Percentiles rank a stretch among this genome's conserved stretches.
phyloP scores from a whole-genome alignment of 78 protist species.

The Parvularia atlantis region DNA sequence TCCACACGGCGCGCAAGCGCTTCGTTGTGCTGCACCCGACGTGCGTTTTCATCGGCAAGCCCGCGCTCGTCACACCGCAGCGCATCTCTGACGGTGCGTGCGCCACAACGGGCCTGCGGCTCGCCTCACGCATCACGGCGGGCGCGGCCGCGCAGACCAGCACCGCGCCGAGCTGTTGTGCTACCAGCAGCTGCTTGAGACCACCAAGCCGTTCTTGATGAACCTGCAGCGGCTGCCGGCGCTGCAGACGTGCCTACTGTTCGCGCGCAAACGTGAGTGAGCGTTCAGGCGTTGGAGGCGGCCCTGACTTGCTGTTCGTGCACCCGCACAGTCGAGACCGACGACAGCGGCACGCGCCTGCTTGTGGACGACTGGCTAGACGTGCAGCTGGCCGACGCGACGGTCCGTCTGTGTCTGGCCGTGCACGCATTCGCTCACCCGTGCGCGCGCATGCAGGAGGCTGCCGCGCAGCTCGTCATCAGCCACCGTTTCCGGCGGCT shows the following conservation, averaged over 20 bases:
- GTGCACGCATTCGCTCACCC: no score
- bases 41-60: no score
- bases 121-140: no score
- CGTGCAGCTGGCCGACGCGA: not conserved
- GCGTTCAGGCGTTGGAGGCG: not conserved
- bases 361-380: not conserved
- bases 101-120: no score
- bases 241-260: not conserved
- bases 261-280: not conserved
- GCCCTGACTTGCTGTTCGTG: not conserved
- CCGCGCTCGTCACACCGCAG: not conserved
- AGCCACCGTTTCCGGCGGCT: no score
- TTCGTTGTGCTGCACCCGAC: constrained; percentile 1
- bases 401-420: no score
- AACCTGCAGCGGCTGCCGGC: not conserved
- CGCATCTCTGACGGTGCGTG: no score
- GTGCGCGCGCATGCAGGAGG: no score
- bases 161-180: not conserved
- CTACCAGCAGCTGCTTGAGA: not conserved
- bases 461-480: no score
- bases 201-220: not conserved
- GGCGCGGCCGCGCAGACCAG: not conserved
- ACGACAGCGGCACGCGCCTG: not conserved
- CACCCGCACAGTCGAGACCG: not conserved
- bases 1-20: not conserved